Percentiles rank a stretch among this genome's conserved stretches.
Conservation (phyloP, 768 basidiomycete genomes). For the Suillus occidentalis region DNA sequence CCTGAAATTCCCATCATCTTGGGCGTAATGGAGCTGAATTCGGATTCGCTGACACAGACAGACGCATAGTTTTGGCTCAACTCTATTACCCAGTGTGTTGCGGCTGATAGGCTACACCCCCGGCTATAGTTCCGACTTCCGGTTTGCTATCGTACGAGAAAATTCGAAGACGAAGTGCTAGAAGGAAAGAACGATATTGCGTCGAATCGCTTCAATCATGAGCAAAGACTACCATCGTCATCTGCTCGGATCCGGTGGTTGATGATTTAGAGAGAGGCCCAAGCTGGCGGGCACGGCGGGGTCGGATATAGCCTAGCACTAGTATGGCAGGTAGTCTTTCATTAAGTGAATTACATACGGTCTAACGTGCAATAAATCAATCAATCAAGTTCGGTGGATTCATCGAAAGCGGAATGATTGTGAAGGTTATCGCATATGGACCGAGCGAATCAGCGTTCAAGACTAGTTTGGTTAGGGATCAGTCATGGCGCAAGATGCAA, state of each 20-base stretch:
- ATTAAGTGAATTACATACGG: not conserved
- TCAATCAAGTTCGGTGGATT: not conserved
- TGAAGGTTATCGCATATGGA: not conserved
- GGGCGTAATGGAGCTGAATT: not conserved
- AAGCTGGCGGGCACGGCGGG: not conserved
- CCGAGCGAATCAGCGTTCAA: not conserved
- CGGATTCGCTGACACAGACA: not conserved
- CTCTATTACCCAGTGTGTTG: not conserved
- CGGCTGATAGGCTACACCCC: not conserved
- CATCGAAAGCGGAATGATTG: not conserved
- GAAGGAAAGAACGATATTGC: not conserved
- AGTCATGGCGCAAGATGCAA: not conserved
- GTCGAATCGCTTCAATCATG: not conserved
- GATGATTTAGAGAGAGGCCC: not conserved
- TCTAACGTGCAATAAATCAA: not conserved
- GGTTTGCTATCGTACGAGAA: not conserved
- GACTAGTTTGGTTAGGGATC: not conserved
- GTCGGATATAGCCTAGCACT: not conserved
- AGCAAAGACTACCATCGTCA: too few relatives aligned
- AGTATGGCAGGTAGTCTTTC: not conserved
- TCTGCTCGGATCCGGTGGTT: not conserved
- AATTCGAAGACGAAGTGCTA: not conserved
- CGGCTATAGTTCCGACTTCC: not conserved
- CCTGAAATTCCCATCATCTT: not conserved
- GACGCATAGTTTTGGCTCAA: not conserved